Evolutionary conservation across 306 rosid genomes (phyloP), one percentile per base, ranked within the genome.

Genomic region (Nissolia schottii): DNA sequence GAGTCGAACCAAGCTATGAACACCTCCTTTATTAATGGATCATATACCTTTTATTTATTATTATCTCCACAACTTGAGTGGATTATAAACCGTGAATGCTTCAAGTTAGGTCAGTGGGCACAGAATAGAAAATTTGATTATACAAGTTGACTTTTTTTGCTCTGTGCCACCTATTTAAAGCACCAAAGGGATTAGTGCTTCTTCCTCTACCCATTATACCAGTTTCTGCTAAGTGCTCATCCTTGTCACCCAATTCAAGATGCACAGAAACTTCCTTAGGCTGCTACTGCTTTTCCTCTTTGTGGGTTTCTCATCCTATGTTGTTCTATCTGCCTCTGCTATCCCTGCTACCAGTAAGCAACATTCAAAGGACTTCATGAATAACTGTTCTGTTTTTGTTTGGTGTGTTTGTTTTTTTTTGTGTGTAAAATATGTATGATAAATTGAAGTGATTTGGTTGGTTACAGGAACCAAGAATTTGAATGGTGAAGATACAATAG

Each of bases 141-240:
- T n/a, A 46, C 34, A 76, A 73, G 84, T 83, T 79, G 87, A 83
- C 84, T 67, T 61, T 76, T 49, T 58, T 57, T n/a, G n/a, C n/a
- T n/a, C n/a, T 67, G 27, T 60, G 55, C 37, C 76, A 20, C 82
- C 57, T 75, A 66, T 59, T 53, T 18, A 11, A 83, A 76, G 59
- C 79, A 72, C 49, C 53, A 40, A 35, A 48, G 5, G 27, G 14
- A n/a, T 12, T 19, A 20, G 9, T 49, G 62, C 48, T 6, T 63
- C 23, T 59, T 3, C 16, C 49, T 62, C 46, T 37, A 0, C 50
- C 50, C 70, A 76, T 32, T 49, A n/a, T n/a, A 8, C 63, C 34
- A 55, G 20, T 65, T 34, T 12, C 53, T 62, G 0, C 43, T 49
- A 4, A 65, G 74, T 76, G 74, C 31, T 57, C 57, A 20, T 62